Conservation (phyloP, 164 flowering plant genomes). For the grape (Vitis vinifera) region DNA sequence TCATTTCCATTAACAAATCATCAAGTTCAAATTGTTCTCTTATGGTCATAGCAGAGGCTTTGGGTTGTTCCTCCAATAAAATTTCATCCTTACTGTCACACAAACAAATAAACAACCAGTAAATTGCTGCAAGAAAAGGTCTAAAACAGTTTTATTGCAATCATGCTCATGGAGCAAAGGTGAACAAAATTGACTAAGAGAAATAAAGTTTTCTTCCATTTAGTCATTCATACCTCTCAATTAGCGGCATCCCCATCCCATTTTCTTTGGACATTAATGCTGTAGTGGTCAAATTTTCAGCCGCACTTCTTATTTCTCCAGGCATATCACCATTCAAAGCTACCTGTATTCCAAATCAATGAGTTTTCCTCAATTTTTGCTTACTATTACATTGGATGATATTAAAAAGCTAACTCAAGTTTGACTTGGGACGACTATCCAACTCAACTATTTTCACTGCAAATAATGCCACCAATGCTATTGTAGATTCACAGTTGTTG, state of each 20-base stretch:
- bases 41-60: conserved; percentile 7
- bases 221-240: conserved; percentile 12
- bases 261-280: conserved; percentile 1
- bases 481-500: background rate
- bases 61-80: conserved; percentile 16
- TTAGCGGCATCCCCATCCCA: background rate
- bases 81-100: conserved; percentile 17
- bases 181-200: background rate
- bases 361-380: background rate
- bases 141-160: background rate
- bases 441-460: background rate
- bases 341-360: conserved; percentile 26
- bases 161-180: background rate
- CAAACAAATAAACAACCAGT: conserved; percentile 1
- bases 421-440: background rate
- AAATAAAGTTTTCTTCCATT: background rate
- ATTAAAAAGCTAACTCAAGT: background rate
- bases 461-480: background rate
- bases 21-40: conserved; percentile 19
- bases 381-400: background rate
- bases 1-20: conserved; percentile 41
- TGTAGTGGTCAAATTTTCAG: background rate
- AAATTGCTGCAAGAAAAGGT: background rate
- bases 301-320: conserved; percentile 12
- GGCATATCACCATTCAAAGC: conserved; percentile 7